Conservation (phyloP, 352 stramenopile species). For the Thalassiosira mediterranea region DNA sequence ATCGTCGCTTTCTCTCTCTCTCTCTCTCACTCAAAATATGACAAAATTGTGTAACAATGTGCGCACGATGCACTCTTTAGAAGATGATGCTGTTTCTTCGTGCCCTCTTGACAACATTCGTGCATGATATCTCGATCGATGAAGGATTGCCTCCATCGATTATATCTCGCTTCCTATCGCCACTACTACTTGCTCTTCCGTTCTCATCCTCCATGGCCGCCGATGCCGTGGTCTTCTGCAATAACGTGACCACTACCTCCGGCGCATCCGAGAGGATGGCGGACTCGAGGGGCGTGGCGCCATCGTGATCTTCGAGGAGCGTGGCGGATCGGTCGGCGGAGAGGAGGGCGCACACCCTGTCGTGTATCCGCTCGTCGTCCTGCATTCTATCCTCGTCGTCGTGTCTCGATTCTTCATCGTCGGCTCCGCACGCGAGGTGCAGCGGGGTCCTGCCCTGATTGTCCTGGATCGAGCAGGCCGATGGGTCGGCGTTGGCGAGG, state of each 20-base stretch:
- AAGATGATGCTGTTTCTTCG: too few relatives aligned
- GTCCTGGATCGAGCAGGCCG: conserved; percentile 11
- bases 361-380: background rate
- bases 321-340: background rate
- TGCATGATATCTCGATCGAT: too few relatives aligned
- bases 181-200: too few relatives aligned
- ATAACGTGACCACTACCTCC: background rate
- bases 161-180: too few relatives aligned
- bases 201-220: too few relatives aligned
- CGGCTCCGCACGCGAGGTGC: conserved; percentile 36
- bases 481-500: conserved; percentile 28
- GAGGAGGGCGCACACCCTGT: background rate
- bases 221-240: conserved; percentile 3
- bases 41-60: too few relatives aligned
- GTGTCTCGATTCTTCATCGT: too few relatives aligned
- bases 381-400: background rate
- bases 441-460: conserved; percentile 37
- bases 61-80: too few relatives aligned
- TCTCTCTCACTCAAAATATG: too few relatives aligned
- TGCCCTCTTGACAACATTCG: too few relatives aligned
- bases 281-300: background rate
- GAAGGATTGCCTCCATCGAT: too few relatives aligned
- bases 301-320: conserved; percentile 6
- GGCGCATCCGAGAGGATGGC: conserved; percentile 1
- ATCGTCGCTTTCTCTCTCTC: too few relatives aligned